A percentile compares a stretch with the other conserved stretches of the same genome.
These are phyloP conservation scores for Leccinum truebloodii DNA, from an alignment of 768 basidiomycete genomes.

Conservation along the genomic window DNA sequence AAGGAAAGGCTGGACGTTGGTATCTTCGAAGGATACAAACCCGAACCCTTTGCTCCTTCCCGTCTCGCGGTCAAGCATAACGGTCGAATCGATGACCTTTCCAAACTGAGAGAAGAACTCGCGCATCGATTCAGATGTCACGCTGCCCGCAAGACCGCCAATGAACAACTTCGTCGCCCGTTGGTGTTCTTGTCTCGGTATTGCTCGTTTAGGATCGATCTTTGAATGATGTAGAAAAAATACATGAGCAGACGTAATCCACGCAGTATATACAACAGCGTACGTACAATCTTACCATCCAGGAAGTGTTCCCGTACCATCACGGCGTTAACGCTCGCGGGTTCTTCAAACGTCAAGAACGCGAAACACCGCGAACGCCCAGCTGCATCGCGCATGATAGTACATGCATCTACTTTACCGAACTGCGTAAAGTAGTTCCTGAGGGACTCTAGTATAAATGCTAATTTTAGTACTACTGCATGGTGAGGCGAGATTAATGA, in stretches of 20 bases:
- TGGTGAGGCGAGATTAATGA: conserved; percentile 38
- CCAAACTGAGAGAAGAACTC: conserved; percentile 94
- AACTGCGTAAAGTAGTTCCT: conserved; percentile 93
- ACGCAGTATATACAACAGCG: conserved; percentile 25
- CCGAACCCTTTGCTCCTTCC: conserved; percentile 96
- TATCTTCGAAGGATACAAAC: conserved; percentile 94
- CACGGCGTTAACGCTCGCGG: conserved; percentile 91
- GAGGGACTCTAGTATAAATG: conserved; percentile 57
- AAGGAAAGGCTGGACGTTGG: conserved; percentile 87
- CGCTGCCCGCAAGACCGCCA: conserved; percentile 87
- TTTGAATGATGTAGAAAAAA: conserved; percentile 35
- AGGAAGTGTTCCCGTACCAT: conserved; percentile 94
- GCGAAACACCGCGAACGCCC: conserved; percentile 97
- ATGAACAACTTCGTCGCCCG: conserved; percentile 95
- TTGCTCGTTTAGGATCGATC: conserved; percentile 99
- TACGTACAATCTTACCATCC: conserved; percentile 94
- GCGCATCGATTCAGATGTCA: conserved; percentile 92
- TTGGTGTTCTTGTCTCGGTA: conserved; percentile 94
- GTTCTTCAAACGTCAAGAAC: conserved; percentile 94
- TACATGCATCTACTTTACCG: conserved; percentile 95
- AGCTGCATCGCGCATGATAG: conserved; percentile 96
- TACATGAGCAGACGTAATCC: conserved; percentile 22
- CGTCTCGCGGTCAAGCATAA: conserved; percentile 97
- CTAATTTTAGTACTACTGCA: conserved; percentile 47
- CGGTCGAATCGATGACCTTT: conserved; percentile 94